Conservation (phyloP, 352 stramenopile genomes). For the Pythium rishiriense region DNA sequence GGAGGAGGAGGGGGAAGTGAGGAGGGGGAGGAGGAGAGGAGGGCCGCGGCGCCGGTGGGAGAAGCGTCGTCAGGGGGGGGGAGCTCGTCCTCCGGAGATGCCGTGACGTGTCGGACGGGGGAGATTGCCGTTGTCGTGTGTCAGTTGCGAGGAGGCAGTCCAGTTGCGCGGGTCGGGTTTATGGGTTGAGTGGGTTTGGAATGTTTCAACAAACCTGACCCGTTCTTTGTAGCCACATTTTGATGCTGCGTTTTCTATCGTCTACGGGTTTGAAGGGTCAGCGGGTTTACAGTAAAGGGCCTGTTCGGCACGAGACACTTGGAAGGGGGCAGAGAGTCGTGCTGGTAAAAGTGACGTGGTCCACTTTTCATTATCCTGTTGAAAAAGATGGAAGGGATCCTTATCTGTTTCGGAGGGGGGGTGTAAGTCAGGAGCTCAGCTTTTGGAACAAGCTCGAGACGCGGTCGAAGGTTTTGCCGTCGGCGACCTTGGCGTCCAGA, state of each 20-base stretch:
- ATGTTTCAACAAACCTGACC: too few species aligned
- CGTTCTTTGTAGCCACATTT: too few species aligned
- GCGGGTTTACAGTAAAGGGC: neutral
- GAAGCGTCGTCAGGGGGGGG: neutral
- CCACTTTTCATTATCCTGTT: constrained; percentile 4
- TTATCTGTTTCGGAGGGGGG: neutral
- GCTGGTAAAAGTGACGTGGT: constrained; percentile 1
- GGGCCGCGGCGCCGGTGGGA: neutral
- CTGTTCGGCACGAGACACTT: constrained; percentile 1
- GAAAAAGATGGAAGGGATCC: neutral
- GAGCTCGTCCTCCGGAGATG: neutral
- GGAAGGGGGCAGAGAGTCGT: neutral
- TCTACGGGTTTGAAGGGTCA: neutral
- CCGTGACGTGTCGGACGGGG: constrained; percentile 10
- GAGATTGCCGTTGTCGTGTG: constrained; percentile 9
- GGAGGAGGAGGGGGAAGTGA: neutral
- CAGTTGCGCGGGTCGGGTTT: constrained; percentile 10
- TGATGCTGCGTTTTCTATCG: neutral
- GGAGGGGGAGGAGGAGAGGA: neutral
- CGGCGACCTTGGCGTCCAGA: constrained; percentile 80
- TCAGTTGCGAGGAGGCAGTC: constrained; percentile 11
- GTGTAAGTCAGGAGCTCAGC: constrained; percentile 1
- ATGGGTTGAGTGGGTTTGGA: too few species aligned
- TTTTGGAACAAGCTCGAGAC: constrained; percentile 40
- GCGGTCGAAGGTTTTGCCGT: constrained; percentile 49